Percentiles rank a stretch among this genome's conserved stretches.
phyloP scores from a whole-genome alignment of 768 basidiomycete genomes.

The Russula sp. region DNA sequence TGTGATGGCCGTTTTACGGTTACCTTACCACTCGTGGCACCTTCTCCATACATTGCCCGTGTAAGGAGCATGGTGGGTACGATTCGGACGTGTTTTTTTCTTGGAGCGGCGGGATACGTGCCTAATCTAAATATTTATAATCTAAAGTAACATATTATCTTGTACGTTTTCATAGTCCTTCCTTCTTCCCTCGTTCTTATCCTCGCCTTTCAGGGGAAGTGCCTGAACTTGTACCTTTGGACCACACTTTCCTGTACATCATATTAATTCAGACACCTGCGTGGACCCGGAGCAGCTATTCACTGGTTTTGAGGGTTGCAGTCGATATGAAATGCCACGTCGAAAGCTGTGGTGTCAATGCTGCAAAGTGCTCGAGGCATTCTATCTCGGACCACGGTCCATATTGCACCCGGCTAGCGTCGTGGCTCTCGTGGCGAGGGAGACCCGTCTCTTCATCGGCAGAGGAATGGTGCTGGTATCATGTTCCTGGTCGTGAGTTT shows the following conservation, averaged over 20 bases:
- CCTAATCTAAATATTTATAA: constrained; percentile 28
- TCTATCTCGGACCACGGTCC: neutral
- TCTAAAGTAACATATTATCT: constrained; percentile 86
- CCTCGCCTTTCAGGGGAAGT: constrained; percentile 55
- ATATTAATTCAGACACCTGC: constrained; percentile 21
- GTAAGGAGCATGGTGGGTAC: no score
- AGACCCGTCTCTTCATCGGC: no score
- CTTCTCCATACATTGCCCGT: no score
- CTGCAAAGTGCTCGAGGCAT: neutral
- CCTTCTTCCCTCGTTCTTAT: constrained; percentile 31
- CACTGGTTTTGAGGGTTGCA: neutral
- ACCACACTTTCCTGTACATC: constrained; percentile 17
- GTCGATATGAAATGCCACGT: neutral
- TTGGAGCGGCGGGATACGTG: no score
- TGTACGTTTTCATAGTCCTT: constrained; percentile 58
- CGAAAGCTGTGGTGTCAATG: neutral
- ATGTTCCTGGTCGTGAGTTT: neutral
- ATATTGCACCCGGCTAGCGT: neutral
- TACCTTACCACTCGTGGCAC: no score
- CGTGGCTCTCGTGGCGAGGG: neutral
- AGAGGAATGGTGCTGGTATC: neutral
- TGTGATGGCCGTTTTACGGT: no score
- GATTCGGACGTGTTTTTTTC: no score
- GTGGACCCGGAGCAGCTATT: neutral
- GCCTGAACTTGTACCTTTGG: constrained; percentile 44